Conservation (phyloP, 495 filamentous ascomycete species). For the Pyrenula massariospora region DNA sequence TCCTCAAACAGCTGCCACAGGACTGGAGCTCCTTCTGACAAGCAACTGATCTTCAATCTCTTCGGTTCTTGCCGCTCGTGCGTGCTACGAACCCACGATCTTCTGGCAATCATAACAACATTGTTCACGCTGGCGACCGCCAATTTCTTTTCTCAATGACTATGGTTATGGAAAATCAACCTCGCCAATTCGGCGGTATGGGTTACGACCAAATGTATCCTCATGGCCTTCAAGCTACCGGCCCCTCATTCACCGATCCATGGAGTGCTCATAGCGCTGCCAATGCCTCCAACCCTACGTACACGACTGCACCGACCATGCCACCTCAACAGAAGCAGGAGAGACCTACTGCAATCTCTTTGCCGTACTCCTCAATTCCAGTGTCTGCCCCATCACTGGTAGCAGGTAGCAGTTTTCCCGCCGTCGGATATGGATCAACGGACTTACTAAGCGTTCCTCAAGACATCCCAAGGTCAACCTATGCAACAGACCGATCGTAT, state of each 20-base stretch:
- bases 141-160: slow-evolving; percentile 41
- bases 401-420: slow-evolving; percentile 59
- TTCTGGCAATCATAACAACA: neutral
- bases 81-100: neutral
- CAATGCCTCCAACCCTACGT: slow-evolving; percentile 39
- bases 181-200: slow-evolving; percentile 69
- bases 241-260: slow-evolving; percentile 87
- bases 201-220: slow-evolving; percentile 71
- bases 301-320: slow-evolving; percentile 39
- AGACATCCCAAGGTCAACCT: slow-evolving; percentile 49
- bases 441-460: slow-evolving; percentile 63
- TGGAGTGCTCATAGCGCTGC: slow-evolving; percentile 58
- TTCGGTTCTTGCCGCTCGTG: neutral
- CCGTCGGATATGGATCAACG: slow-evolving; percentile 48
- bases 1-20: neutral
- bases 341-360: slow-evolving; percentile 52
- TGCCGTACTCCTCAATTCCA: slow-evolving; percentile 63
- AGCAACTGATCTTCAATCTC: neutral
- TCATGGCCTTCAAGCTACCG: slow-evolving; percentile 45
- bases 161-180: slow-evolving; percentile 82
- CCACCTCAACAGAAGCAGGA: slow-evolving; percentile 42
- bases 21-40: neutral
- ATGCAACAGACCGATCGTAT: slow-evolving; percentile 48
- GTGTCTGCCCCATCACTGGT: slow-evolving; percentile 58
- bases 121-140: neutral